A percentile compares a stretch with the other conserved stretches of the same genome.
Evolutionary conservation across 1,284 basidiomycete genomes (phyloP).

Genomic region (Cryptococcus deneoformans): DNA sequence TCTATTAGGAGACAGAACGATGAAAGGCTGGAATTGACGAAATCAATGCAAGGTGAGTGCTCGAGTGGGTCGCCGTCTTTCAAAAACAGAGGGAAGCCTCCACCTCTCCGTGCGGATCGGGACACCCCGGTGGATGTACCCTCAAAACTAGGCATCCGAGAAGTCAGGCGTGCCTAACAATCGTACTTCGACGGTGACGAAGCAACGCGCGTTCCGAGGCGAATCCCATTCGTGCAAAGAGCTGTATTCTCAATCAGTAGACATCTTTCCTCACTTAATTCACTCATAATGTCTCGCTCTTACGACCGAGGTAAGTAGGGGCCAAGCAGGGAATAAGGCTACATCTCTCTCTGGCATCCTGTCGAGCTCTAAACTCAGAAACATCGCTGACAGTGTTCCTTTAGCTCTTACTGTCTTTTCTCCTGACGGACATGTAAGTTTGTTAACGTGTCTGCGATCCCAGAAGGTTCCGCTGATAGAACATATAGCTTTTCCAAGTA

Average conservation of each 20-base stretch:
- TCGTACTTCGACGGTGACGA: conserved; percentile 11
- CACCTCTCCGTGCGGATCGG: too few relatives aligned
- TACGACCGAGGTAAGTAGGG: conserved; percentile 49
- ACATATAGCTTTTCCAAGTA: conserved; percentile 57
- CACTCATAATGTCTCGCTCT: conserved; percentile 47
- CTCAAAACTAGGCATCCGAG: conserved; percentile 36
- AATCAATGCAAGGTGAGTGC: too few relatives aligned
- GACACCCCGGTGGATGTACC: too few relatives aligned
- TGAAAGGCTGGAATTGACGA: too few relatives aligned
- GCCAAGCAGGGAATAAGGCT: not conserved
- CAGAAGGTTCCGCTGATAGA: not conserved
- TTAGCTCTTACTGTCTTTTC: conserved; percentile 82
- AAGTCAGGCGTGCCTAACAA: conserved; percentile 57
- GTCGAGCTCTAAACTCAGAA: not conserved
- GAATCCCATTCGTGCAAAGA: not conserved
- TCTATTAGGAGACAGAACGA: too few relatives aligned
- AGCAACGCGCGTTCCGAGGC: not conserved
- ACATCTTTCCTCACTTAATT: not conserved
- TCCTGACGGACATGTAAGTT: conserved; percentile 75
- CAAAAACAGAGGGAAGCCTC: too few relatives aligned
- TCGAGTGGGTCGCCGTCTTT: too few relatives aligned
- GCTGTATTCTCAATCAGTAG: not conserved
- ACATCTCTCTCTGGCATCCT: not conserved
- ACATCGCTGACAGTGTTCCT: not conserved
- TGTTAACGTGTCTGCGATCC: not conserved